These are phyloP conservation scores for Penicillium manginii DNA, from an alignment of 495 filamentous ascomycete species.

Conservation along the genomic window DNA sequence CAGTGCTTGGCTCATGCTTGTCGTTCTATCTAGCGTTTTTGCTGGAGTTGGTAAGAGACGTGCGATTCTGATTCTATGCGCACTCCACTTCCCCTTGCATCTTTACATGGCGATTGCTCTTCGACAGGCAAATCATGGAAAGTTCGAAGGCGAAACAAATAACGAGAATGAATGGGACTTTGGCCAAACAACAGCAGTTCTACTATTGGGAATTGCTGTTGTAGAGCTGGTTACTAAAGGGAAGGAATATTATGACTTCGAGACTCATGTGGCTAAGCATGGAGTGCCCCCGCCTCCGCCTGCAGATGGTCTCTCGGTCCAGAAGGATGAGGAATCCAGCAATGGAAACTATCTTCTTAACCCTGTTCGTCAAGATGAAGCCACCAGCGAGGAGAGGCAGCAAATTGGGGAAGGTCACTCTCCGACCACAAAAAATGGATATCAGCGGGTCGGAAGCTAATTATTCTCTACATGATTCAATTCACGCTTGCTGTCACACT, in stretches of 20 bases:
- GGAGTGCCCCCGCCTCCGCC: conserved; percentile 6
- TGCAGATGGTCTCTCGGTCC: neutral
- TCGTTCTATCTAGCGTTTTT: conserved; percentile 33
- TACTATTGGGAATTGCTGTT: conserved; percentile 35
- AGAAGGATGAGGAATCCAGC: conserved; percentile 5
- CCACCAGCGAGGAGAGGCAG: too few species aligned
- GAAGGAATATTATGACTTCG: conserved; percentile 34
- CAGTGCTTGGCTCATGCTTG: conserved; percentile 32
- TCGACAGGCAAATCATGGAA: conserved; percentile 34
- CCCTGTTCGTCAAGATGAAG: too few species aligned
- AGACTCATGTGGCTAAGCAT: conserved; percentile 19
- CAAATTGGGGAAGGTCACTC: too few species aligned
- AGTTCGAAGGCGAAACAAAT: conserved; percentile 30
- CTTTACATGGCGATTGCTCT: conserved; percentile 42
- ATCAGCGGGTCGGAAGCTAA: too few species aligned
- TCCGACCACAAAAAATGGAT: too few species aligned
- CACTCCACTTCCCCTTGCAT: conserved; percentile 39
- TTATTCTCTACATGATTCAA: too few species aligned
- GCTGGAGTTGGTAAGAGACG: conserved; percentile 24
- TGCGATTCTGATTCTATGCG: conserved; percentile 28
- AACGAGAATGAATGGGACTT: conserved; percentile 43
- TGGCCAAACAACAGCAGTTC: conserved; percentile 40
- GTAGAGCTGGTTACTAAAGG: conserved; percentile 28
- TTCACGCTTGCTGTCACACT: too few species aligned
- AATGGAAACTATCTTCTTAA: neutral